Evolutionary conservation across 176 grass and related monocot genomes (phyloP).

Genomic region (Panicum miliaceum): DNA sequence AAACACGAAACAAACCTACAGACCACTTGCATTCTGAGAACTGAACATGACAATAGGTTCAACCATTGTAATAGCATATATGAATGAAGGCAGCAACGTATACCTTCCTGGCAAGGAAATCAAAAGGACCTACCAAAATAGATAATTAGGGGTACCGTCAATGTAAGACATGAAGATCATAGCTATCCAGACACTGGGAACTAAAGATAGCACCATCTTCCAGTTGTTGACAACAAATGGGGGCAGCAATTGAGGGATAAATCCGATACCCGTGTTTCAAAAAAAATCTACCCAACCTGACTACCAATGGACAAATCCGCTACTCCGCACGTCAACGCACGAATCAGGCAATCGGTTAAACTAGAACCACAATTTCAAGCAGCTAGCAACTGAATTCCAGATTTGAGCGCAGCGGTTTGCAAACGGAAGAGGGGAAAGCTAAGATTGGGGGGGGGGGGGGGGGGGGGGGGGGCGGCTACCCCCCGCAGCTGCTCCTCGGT

Average conservation of each 20-base stretch:
- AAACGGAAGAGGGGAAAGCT: background rate
- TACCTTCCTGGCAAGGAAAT: background rate
- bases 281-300: background rate
- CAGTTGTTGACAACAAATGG: background rate
- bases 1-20: background rate
- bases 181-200: background rate
- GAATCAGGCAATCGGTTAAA: background rate
- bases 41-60: background rate
- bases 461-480: constrained; percentile 36
- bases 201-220: background rate
- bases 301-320: background rate
- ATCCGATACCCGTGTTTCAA: background rate
- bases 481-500: constrained; percentile 87
- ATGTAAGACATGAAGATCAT: background rate
- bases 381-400: background rate
- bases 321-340: background rate
- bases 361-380: background rate
- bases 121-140: background rate
- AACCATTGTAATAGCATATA: background rate
- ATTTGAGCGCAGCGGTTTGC: constrained; percentile 3
- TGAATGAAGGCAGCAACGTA: background rate
- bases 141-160: background rate
- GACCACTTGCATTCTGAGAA: background rate
- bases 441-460: background rate
- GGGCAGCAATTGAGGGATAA: background rate